These are phyloP conservation scores for Trichoderma sp. DNA, from an alignment of 2,329 filamentous ascomycete genomes.

Conservation along the genomic window DNA sequence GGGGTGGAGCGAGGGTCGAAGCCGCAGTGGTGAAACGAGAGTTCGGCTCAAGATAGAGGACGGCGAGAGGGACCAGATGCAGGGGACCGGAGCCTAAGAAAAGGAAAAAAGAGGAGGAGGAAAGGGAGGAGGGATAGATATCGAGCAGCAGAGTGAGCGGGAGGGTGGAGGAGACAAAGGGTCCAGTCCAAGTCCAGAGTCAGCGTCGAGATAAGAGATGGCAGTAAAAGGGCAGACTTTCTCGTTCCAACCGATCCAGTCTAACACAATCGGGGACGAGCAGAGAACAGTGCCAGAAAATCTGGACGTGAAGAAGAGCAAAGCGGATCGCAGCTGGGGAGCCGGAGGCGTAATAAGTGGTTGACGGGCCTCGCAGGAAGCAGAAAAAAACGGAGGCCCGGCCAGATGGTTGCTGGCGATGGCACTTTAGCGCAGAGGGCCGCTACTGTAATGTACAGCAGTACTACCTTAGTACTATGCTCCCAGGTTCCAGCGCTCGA, in stretches of 20 bases:
- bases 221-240: background rate
- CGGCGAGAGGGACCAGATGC: conserved; percentile 19
- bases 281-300: conserved; percentile 5
- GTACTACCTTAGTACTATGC: background rate
- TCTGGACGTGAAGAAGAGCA: background rate
- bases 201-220: conserved; percentile 1
- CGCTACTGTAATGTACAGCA: background rate
- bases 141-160: background rate
- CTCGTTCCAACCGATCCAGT: background rate
- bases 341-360: conserved; percentile 25
- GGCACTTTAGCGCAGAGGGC: conserved; percentile 1
- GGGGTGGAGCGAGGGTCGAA: conserved; percentile 27
- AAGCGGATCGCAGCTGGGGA: conserved; percentile 22
- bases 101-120: background rate
- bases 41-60: conserved; percentile 21
- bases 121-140: background rate
- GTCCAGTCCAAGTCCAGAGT: background rate
- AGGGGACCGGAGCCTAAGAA: background rate
- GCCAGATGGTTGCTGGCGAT: conserved; percentile 16
- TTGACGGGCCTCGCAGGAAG: background rate
- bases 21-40: conserved; percentile 27
- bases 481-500: background rate
- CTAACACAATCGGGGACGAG: conserved; percentile 5
- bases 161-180: conserved; percentile 22
- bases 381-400: conserved; percentile 10